Conservation (phyloP, 768 basidiomycete genomes). For the Leccinellum luteum region DNA sequence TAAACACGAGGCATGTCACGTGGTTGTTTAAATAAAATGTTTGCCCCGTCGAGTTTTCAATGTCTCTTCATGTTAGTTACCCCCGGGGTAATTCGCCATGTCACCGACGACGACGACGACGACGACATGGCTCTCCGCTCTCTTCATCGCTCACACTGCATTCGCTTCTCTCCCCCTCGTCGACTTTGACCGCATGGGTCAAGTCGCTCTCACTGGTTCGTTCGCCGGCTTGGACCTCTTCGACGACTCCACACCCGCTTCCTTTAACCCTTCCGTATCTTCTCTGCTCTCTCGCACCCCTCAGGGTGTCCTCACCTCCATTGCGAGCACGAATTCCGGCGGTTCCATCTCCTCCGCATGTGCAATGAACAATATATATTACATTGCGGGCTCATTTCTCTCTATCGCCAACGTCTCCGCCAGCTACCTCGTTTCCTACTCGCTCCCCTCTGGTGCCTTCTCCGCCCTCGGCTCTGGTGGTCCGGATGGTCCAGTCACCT, state of each 20-base stretch:
- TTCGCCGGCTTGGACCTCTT: slow-evolving; percentile 86
- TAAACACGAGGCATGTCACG: slow-evolving; percentile 15
- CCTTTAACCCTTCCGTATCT: slow-evolving; percentile 69
- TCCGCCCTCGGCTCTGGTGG: slow-evolving; percentile 63
- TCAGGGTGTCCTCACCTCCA: slow-evolving; percentile 62
- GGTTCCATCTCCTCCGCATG: slow-evolving; percentile 79
- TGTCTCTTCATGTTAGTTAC: too few relatives aligned
- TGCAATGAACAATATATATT: slow-evolving; percentile 63
- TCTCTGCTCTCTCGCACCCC: slow-evolving; percentile 65
- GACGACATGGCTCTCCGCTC: slow-evolving; percentile 25
- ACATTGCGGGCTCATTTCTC: slow-evolving; percentile 82
- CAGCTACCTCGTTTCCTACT: slow-evolving; percentile 76
- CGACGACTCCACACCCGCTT: slow-evolving; percentile 49
- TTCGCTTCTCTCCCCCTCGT: slow-evolving; percentile 51
- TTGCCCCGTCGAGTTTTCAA: neutral
- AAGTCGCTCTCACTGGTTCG: slow-evolving; percentile 81
- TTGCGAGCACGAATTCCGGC: slow-evolving; percentile 79
- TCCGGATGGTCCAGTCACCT: slow-evolving; percentile 69
- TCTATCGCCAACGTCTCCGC: slow-evolving; percentile 59
- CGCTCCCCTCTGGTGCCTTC: slow-evolving; percentile 54
- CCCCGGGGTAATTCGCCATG: slow-evolving; percentile 7
- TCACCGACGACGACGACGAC: neutral
- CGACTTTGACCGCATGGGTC: slow-evolving; percentile 85
- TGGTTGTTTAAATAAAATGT: slow-evolving; percentile 15
- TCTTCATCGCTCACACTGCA: slow-evolving; percentile 15